Evolutionary conservation across 257 asterid genomes (phyloP).

Genomic region (Capsicum baccatum): DNA sequence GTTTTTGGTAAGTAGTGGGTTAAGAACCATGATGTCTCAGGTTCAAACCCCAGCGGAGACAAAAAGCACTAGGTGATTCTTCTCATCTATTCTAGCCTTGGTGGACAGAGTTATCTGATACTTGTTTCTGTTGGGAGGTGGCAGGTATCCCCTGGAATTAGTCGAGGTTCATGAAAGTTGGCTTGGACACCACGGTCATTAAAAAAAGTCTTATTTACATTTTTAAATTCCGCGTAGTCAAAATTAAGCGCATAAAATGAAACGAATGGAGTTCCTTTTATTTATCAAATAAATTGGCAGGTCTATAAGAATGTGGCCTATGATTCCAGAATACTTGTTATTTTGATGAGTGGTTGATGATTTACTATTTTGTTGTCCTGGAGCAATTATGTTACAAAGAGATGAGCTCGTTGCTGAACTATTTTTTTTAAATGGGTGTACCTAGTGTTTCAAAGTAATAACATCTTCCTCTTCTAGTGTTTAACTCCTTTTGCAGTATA

Average conservation of each 20-base stretch:
- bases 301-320: background rate
- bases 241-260: background rate
- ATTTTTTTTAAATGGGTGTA: background rate
- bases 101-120: no score
- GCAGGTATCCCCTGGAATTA: no score
- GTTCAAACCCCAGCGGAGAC: no score
- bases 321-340: background rate
- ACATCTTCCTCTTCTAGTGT: background rate
- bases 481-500: background rate
- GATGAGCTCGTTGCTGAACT: conserved; percentile 4
- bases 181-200: no score
- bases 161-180: no score
- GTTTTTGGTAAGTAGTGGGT: background rate
- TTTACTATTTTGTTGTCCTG: background rate
- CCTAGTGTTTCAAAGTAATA: conserved; percentile 19
- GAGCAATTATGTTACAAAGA: conserved; percentile 4
- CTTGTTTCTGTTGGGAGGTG: no score
- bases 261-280: background rate
- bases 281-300: background rate
- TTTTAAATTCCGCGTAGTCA: background rate
- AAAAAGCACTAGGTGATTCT: no score
- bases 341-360: background rate
- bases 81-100: no score
- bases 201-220: background rate
- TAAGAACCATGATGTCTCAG: no score